Percentiles rank a stretch among this genome's conserved stretches.
phyloP scores from a whole-genome alignment of 495 filamentous ascomycete genomes.

The Aspergillus ellipticus region DNA sequence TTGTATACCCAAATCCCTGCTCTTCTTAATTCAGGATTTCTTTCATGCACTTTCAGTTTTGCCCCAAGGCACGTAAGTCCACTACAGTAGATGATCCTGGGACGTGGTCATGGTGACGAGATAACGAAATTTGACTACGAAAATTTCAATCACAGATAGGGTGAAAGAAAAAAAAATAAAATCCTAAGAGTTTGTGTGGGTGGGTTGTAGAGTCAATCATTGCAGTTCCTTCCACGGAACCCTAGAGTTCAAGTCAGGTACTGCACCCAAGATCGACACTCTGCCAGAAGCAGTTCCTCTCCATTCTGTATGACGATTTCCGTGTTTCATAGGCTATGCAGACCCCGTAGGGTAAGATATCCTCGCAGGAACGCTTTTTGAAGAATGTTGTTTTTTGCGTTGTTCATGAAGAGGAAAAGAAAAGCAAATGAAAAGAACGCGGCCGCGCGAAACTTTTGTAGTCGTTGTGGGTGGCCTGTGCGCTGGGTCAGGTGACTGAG shows the following conservation, averaged over 20 bases:
- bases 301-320: conserved; percentile 65
- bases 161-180: background rate
- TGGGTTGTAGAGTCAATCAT: conserved; percentile 64
- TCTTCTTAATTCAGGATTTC: background rate
- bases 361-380: conserved; percentile 61
- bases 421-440: conserved; percentile 18
- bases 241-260: conserved; percentile 41
- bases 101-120: background rate
- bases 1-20: background rate
- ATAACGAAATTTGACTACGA: background rate
- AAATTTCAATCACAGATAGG: background rate
- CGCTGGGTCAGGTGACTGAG: conserved; percentile 11
- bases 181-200: conserved; percentile 13
- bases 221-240: conserved; percentile 58
- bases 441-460: conserved; percentile 16
- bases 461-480: conserved; percentile 19
- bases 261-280: conserved; percentile 68
- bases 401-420: conserved; percentile 58
- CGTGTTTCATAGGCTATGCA: conserved; percentile 53
- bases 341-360: conserved; percentile 18
- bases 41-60: background rate
- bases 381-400: conserved; percentile 63
- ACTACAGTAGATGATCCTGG: background rate
- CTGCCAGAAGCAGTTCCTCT: conserved; percentile 45
- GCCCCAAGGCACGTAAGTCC: background rate